Conservation (phyloP, 441 rosid genomes). For the Arabidopsis hybrid region DNA sequence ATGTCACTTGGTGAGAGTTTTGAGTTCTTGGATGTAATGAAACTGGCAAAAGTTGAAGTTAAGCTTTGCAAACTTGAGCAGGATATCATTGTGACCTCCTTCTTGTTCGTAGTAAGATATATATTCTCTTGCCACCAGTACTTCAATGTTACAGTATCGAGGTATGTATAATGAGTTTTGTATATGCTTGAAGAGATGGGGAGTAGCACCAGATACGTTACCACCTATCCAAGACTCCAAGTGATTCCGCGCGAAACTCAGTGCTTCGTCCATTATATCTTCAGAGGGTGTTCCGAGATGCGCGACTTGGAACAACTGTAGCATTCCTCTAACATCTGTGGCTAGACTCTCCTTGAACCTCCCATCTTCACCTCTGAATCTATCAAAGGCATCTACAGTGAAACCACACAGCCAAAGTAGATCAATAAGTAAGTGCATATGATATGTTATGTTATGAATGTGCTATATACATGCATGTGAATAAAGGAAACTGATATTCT, state of each 20-base stretch:
- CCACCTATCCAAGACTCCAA: neutral
- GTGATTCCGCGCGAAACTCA: neutral
- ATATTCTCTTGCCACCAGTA: constrained; percentile 29
- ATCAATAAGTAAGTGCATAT: too few relatives aligned
- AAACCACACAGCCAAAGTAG: neutral
- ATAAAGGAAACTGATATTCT: neutral
- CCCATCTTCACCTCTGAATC: neutral
- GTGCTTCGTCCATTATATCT: constrained; percentile 1
- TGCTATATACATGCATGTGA: neutral
- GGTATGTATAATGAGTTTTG: constrained; percentile 38
- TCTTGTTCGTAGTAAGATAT: constrained; percentile 28
- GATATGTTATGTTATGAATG: neutral
- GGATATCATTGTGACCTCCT: neutral
- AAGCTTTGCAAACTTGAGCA: constrained; percentile 27
- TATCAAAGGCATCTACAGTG: neutral
- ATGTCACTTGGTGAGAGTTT: constrained; percentile 15
- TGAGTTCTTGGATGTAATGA: constrained; percentile 23
- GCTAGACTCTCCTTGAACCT: constrained; percentile 10
- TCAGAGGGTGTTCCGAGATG: neutral
- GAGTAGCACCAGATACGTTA: neutral
- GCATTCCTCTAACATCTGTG: constrained; percentile 10
- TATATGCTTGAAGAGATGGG: constrained; percentile 37
- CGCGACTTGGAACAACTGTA: constrained; percentile 2
- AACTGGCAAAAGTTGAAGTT: constrained; percentile 24
- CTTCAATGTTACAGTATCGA: constrained; percentile 27